Percentiles rank a stretch among this genome's conserved stretches.
Evolutionary conservation across 1,139 yeast genomes (phyloP).

Genomic region (Candida tunisiensis): DNA sequence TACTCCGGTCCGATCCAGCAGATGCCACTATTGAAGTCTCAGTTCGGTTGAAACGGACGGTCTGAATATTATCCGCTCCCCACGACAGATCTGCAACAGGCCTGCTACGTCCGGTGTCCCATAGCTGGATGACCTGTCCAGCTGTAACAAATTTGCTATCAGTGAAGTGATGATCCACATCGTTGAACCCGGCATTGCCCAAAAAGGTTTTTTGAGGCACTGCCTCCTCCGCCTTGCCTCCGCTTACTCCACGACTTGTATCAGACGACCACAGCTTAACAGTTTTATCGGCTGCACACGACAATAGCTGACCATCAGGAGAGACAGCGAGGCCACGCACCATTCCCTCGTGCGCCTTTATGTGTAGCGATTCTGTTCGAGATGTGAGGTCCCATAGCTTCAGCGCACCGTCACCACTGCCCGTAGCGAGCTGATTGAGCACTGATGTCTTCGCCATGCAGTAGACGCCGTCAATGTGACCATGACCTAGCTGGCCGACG

Average conservation of each 20-base stretch:
- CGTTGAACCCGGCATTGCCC: slow-evolving; percentile 74
- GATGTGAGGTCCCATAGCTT: slow-evolving; percentile 83
- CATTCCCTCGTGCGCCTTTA: slow-evolving; percentile 83
- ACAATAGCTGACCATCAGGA: slow-evolving; percentile 45
- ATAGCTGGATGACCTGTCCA: slow-evolving; percentile 72
- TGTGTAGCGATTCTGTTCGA: slow-evolving; percentile 56
- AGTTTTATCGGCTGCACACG: slow-evolving; percentile 87
- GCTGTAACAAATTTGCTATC: slow-evolving; percentile 78
- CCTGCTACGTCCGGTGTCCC: slow-evolving; percentile 75
- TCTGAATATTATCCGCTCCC: slow-evolving; percentile 86
- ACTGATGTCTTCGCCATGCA: slow-evolving; percentile 62
- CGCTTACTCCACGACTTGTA: no score
- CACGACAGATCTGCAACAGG: slow-evolving; percentile 69
- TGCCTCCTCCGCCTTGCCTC: slow-evolving; percentile 17
- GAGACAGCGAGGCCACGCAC: slow-evolving; percentile 79
- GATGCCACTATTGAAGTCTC: slow-evolving; percentile 84
- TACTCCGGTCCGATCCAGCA: slow-evolving; percentile 74
- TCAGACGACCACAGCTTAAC: slow-evolving; percentile 61
- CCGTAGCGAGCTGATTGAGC: slow-evolving; percentile 69
- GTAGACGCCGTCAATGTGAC: slow-evolving; percentile 95
- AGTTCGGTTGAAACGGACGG: slow-evolving; percentile 77
- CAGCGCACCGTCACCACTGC: slow-evolving; percentile 88
- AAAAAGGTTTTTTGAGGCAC: slow-evolving; percentile 47
- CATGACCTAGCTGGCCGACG: slow-evolving; percentile 85
- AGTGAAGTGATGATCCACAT: slow-evolving; percentile 70